Conservation (phyloP, 306 rosid genomes). For the Rosa multiflora region DNA sequence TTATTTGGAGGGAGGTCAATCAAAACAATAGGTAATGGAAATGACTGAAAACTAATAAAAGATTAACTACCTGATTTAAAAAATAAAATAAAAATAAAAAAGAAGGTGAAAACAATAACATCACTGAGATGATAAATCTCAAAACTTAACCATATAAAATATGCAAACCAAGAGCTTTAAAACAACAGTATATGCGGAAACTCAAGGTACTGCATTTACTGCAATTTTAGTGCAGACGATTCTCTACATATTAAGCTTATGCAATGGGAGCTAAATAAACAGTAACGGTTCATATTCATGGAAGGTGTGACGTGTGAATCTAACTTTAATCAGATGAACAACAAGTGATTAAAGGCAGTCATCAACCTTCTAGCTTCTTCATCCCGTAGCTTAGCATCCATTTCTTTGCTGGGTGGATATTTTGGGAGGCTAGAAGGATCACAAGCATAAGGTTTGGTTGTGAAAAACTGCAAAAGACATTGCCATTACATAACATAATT, state of each 20-base stretch:
- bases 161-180: not conserved
- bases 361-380: conserved; percentile 96
- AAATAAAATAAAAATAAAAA: not conserved
- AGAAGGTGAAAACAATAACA: not conserved
- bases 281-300: not conserved
- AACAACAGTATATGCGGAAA: not conserved
- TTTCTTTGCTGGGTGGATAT: conserved; percentile 99
- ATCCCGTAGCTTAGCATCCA: conserved; percentile 96
- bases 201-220: not conserved
- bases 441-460: conserved; percentile 90
- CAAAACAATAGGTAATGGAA: not conserved
- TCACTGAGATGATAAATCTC: not conserved
- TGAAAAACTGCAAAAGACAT: conserved; percentile 74
- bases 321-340: conserved; percentile 13
- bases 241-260: conserved; percentile 12
- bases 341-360: conserved; percentile 28
- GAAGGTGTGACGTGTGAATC: not conserved
- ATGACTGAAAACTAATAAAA: not conserved
- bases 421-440: conserved; percentile 98
- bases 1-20: not conserved
- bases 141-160: not conserved
- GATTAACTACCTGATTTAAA: not conserved
- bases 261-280: not conserved
- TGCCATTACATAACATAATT: conserved; percentile 4
- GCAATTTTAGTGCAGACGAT: not conserved